Percentiles rank a stretch among this genome's conserved stretches.
Evolutionary conservation across 2,329 filamentous ascomycete species (phyloP).

Genomic region (Lithohypha guttulata): DNA sequence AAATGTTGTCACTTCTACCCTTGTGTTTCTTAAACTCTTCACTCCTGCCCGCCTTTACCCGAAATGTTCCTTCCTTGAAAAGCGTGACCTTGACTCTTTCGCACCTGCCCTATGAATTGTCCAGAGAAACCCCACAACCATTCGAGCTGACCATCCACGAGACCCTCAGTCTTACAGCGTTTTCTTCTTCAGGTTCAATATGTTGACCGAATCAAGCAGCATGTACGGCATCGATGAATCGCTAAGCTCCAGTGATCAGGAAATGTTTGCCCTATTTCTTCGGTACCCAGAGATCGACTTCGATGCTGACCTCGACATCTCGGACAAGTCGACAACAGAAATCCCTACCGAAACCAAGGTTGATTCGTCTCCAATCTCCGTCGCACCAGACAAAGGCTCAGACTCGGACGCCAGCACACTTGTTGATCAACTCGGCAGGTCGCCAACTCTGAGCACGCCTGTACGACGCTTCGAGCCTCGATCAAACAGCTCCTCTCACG

Average conservation of each 20-base stretch:
- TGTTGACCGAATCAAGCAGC: background rate
- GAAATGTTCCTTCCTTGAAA: background rate
- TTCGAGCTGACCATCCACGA: too few species aligned
- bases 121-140: too few species aligned
- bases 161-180: too few species aligned
- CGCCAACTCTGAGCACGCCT: background rate
- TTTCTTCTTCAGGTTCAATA: too few species aligned
- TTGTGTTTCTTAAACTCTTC: too few species aligned
- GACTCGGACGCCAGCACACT: background rate
- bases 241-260: background rate
- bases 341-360: background rate
- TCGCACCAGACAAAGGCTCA: background rate
- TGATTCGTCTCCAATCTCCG: background rate
- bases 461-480: background rate
- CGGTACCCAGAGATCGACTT: slow-evolving; percentile 21
- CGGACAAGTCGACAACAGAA: background rate
- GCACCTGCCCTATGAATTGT: too few species aligned
- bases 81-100: too few species aligned
- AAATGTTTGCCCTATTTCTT: slow-evolving; percentile 8
- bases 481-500: background rate
- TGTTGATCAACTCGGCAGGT: background rate
- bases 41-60: background rate
- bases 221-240: background rate
- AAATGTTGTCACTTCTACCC: too few species aligned
- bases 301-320: slow-evolving; percentile 1